A percentile compares a stretch with the other conserved stretches of the same genome.
phyloP scores from a whole-genome alignment of 2,329 filamentous ascomycete species.

The Didymosphaeria variabile region DNA sequence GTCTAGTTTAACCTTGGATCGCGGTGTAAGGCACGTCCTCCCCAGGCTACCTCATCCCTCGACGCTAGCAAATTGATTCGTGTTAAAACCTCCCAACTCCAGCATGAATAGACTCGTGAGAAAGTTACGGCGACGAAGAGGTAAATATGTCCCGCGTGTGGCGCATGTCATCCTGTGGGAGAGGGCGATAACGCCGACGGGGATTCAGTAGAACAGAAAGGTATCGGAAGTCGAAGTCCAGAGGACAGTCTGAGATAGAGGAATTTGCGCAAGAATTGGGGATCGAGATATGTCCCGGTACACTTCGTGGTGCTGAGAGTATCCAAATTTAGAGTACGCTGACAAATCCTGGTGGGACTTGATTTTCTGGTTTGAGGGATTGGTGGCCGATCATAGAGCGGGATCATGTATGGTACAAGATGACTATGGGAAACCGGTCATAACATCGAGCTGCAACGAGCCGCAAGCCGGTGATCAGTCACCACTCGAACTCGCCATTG shows the following conservation, averaged over 20 bases:
- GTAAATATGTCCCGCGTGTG: neutral
- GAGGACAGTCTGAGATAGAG: neutral
- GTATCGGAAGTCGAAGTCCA: neutral
- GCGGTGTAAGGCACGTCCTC: neutral
- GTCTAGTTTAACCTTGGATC: neutral
- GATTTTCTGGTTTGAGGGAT: neutral
- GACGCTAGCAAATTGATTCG: constrained; percentile 1
- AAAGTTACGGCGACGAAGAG: no score
- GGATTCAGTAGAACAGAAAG: neutral
- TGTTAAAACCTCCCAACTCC: neutral
- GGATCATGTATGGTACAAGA: constrained; percentile 17
- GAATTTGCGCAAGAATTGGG: neutral
- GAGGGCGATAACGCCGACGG: constrained; percentile 1
- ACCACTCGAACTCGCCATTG: constrained; percentile 98
- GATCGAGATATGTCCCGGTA: neutral
- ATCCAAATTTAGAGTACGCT: neutral
- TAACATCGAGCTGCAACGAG: neutral
- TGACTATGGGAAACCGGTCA: neutral
- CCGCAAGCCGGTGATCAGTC: constrained; percentile 37
- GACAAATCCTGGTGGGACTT: neutral
- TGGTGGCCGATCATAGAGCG: neutral
- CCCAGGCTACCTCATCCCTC: neutral
- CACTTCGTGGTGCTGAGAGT: neutral
- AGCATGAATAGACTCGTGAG: no score
- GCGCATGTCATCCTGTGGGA: neutral